Conservation (phyloP, 2,329 filamentous ascomycete species). For the Gnomoniopsis sp. region DNA sequence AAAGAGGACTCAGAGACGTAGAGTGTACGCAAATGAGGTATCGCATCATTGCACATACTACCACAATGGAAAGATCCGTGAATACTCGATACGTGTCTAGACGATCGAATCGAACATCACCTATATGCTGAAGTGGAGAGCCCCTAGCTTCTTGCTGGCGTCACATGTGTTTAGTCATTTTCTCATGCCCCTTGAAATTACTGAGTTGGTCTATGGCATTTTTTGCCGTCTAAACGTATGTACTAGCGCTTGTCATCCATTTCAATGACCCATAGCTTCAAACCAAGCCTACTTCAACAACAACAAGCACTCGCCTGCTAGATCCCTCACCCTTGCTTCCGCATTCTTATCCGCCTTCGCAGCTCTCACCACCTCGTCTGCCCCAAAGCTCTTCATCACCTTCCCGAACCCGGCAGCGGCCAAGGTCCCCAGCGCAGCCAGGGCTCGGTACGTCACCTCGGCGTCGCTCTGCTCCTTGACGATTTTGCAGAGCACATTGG, state of each 20-base stretch:
- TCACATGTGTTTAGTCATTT: too few relatives aligned
- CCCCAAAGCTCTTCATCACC: constrained; percentile 39
- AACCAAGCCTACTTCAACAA: constrained; percentile 26
- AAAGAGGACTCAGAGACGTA: too few relatives aligned
- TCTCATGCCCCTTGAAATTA: too few relatives aligned
- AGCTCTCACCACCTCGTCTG: constrained; percentile 35
- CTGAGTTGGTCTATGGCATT: neutral
- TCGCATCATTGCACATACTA: too few relatives aligned
- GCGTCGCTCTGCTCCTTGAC: constrained; percentile 67
- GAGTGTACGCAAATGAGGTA: too few relatives aligned
- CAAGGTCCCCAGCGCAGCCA: constrained; percentile 82
- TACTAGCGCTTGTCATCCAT: neutral
- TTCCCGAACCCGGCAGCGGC: constrained; percentile 53
- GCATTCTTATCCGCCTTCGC: constrained; percentile 39
- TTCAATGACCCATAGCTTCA: neutral
- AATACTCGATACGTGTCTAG: too few relatives aligned
- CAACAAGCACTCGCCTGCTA: constrained; percentile 44
- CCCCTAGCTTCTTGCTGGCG: too few relatives aligned
- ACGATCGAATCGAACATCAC: too few relatives aligned
- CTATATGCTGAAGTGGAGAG: too few relatives aligned
- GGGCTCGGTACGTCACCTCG: constrained; percentile 77
- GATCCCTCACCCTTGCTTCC: constrained; percentile 45
- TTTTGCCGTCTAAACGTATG: neutral
- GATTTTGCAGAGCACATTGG: constrained; percentile 57
- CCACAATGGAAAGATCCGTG: too few relatives aligned